These are phyloP conservation scores for Parafenestella ontariensis DNA, from an alignment of 2,329 filamentous ascomycete genomes.

Conservation along the genomic window DNA sequence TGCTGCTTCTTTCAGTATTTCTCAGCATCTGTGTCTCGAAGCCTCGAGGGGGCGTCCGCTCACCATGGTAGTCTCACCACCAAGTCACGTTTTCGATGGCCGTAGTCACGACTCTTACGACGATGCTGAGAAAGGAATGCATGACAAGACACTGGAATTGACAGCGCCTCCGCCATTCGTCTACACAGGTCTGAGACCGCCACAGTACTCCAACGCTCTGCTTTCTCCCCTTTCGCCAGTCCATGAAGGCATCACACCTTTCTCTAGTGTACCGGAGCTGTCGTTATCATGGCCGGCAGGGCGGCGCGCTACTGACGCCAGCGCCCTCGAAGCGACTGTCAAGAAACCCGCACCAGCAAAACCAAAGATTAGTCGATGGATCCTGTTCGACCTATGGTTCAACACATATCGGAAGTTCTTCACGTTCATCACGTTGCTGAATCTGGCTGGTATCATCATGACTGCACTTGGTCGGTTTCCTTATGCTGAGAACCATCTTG, in stretches of 20 bases:
- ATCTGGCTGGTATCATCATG: conserved; percentile 39
- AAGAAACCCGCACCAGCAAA: conserved; percentile 29
- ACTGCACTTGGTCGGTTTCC: conserved; percentile 35
- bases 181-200: conserved; percentile 28
- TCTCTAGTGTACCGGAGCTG: conserved; percentile 42
- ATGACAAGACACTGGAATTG: conserved; percentile 31
- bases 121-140: conserved; percentile 45
- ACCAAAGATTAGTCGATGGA: conserved; percentile 37
- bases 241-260: conserved; percentile 44
- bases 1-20: conserved; percentile 17
- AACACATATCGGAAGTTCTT: conserved; percentile 48
- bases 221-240: conserved; percentile 35
- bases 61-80: conserved; percentile 32
- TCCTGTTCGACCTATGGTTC: conserved; percentile 44
- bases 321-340: conserved; percentile 17
- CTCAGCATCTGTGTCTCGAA: conserved; percentile 28
- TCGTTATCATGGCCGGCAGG: conserved; percentile 30
- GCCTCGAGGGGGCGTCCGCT: conserved; percentile 6
- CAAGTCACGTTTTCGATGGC: conserved; percentile 18
- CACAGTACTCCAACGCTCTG: conserved; percentile 13
- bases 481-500: conserved; percentile 44
- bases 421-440: conserved; percentile 39
- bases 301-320: conserved; percentile 23
- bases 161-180: conserved; percentile 36
- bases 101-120: conserved; percentile 35